phyloP scores from a whole-genome alignment of 192 early-diverging fungal genomes.

The Spizellomyces sp. region DNA sequence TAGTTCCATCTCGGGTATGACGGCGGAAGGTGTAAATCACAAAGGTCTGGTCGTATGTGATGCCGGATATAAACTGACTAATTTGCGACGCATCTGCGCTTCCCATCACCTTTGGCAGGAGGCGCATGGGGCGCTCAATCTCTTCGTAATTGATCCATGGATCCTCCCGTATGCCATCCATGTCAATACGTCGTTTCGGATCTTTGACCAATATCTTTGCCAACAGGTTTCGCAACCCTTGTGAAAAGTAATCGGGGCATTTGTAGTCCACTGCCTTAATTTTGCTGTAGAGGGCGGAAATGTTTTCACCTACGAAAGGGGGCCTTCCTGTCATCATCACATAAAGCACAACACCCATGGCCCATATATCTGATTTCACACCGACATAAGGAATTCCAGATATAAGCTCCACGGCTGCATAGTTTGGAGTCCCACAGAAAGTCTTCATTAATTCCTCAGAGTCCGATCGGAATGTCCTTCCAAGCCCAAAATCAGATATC shows the following conservation, averaged over 20 bases:
- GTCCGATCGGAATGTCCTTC: slow-evolving; percentile 50
- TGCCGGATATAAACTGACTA: slow-evolving; percentile 53
- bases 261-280: slow-evolving; percentile 64
- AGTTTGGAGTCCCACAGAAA: slow-evolving; percentile 69
- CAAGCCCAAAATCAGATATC: slow-evolving; percentile 66
- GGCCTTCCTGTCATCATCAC: slow-evolving; percentile 62
- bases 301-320: slow-evolving; percentile 57
- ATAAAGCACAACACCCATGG: slow-evolving; percentile 68
- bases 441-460: slow-evolving; percentile 60
- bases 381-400: slow-evolving; percentile 64
- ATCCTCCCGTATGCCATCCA: slow-evolving; percentile 53
- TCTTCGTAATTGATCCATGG: slow-evolving; percentile 68
- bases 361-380: slow-evolving; percentile 68
- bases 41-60: slow-evolving; percentile 46
- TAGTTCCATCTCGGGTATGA: slow-evolving; percentile 44
- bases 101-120: slow-evolving; percentile 45
- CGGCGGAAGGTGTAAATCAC: slow-evolving; percentile 50
- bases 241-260: slow-evolving; percentile 60
- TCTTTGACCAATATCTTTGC: slow-evolving; percentile 58
- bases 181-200: slow-evolving; percentile 51
- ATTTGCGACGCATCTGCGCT: slow-evolving; percentile 39
- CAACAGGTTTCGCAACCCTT: slow-evolving; percentile 52
- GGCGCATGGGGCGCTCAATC: slow-evolving; percentile 41
- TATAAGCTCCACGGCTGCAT: slow-evolving; percentile 65
- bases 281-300: slow-evolving; percentile 56